Percentiles rank a stretch among this genome's conserved stretches.
phyloP scores from a whole-genome alignment of 768 basidiomycete genomes.

The Termitomyces sp. region DNA sequence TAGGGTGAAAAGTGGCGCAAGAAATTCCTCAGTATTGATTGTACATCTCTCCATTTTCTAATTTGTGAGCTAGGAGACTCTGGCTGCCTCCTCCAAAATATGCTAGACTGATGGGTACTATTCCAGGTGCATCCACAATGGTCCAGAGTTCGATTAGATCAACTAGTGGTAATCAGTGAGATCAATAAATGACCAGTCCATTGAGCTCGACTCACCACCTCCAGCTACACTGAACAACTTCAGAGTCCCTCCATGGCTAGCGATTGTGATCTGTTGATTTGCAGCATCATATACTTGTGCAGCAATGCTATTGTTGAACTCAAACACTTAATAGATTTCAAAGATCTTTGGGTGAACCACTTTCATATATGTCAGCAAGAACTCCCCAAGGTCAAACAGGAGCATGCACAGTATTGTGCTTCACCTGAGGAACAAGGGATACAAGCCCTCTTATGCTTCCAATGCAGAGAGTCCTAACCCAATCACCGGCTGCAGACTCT shows the following conservation, averaged over 20 bases:
- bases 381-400: not conserved
- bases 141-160: slow-evolving; percentile 2
- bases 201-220: not conserved
- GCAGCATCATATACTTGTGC: not conserved
- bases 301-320: not conserved
- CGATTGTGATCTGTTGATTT: not conserved
- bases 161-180: not conserved
- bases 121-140: not conserved
- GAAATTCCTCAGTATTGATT: not conserved
- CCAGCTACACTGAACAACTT: not conserved
- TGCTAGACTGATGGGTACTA: slow-evolving; percentile 2
- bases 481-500: not conserved
- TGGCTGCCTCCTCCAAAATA: slow-evolving; percentile 12
- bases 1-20: not conserved
- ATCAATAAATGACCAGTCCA: not conserved
- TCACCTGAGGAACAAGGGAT: not conserved
- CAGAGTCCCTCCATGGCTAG: not conserved
- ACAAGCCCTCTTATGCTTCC: not conserved
- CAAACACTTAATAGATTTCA: not conserved
- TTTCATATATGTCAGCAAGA: not conserved
- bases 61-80: not conserved
- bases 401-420: not conserved
- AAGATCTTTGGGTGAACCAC: not conserved
- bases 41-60: slow-evolving; percentile 12
- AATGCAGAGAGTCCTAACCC: not conserved